phyloP scores from a whole-genome alignment of 2,329 filamentous ascomycete species.

The Kalmusia sp. region DNA sequence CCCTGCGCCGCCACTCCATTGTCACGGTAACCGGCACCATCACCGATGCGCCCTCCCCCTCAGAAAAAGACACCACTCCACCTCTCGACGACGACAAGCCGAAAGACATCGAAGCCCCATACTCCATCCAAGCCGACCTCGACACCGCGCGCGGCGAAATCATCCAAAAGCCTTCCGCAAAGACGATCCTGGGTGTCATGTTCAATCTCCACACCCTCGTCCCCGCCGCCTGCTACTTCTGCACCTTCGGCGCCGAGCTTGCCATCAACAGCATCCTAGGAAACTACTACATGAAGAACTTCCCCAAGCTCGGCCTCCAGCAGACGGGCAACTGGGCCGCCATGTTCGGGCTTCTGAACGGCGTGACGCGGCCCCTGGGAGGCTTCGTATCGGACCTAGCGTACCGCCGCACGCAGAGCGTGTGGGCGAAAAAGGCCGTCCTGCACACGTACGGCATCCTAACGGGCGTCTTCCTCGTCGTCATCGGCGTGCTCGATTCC shows the following conservation, averaged over 20 bases:
- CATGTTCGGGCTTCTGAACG: conserved; percentile 77
- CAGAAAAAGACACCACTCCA: neutral
- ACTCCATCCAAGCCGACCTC: conserved; percentile 45
- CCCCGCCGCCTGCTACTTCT: conserved; percentile 62
- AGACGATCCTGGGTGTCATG: conserved; percentile 67
- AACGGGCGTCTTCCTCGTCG: conserved; percentile 65
- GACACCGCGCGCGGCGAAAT: conserved; percentile 65
- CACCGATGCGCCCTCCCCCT: conserved; percentile 55
- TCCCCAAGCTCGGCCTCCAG: conserved; percentile 60
- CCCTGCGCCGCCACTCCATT: conserved; percentile 48
- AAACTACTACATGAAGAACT: conserved; percentile 62
- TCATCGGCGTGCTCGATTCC: conserved; percentile 67
- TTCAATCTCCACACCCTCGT: conserved; percentile 65
- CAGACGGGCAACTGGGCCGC: conserved; percentile 66
- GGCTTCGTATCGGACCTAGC: conserved; percentile 63
- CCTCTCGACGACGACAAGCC: conserved; percentile 31
- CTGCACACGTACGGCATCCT: conserved; percentile 62
- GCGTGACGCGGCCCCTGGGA: conserved; percentile 69
- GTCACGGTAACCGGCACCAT: conserved; percentile 44
- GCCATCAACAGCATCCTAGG: conserved; percentile 66
- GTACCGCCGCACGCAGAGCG: conserved; percentile 54
- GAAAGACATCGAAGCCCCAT: conserved; percentile 31
- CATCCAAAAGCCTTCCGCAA: conserved; percentile 64
- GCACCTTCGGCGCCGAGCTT: conserved; percentile 65
- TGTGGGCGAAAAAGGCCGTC: conserved; percentile 69